Evolutionary conservation across 164 flowering plant species (phyloP).

Genomic region (Vitis amurensis): DNA sequence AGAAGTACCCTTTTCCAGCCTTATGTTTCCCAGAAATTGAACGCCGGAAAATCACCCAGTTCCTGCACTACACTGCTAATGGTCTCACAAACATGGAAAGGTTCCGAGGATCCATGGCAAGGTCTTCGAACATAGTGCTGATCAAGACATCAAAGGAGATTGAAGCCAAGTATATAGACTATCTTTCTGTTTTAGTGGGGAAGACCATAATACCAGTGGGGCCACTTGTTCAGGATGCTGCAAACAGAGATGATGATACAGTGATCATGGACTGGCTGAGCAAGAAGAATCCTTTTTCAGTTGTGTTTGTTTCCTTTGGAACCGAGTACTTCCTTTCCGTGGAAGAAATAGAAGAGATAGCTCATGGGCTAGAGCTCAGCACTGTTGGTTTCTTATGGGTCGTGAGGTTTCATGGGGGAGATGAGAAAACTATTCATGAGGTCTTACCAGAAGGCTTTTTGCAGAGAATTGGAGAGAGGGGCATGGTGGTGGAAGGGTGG

Average conservation of each 20-base stretch:
- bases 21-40: slow-evolving; percentile 16
- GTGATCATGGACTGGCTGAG: slow-evolving; percentile 29
- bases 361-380: slow-evolving; percentile 35
- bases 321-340: slow-evolving; percentile 36
- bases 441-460: slow-evolving; percentile 32
- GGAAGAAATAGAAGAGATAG: slow-evolving; percentile 35
- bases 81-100: not conserved
- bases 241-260: not conserved
- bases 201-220: slow-evolving; percentile 35
- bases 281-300: slow-evolving; percentile 17
- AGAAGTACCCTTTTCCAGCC: slow-evolving; percentile 20
- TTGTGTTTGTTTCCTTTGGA: slow-evolving; percentile 40
- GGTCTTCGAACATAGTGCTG: slow-evolving; percentile 18
- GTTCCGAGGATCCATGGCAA: slow-evolving; percentile 3
- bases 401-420: slow-evolving; percentile 25
- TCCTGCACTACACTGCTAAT: not conserved
- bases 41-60: not conserved
- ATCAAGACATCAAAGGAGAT: slow-evolving; percentile 30
- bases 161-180: slow-evolving; percentile 35
- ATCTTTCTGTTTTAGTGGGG: slow-evolving; percentile 2
- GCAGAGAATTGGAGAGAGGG: slow-evolving; percentile 25
- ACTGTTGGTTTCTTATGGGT: slow-evolving; percentile 36
- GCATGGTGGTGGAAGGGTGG: slow-evolving; percentile 37
- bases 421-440: slow-evolving; percentile 9
- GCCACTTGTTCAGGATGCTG: slow-evolving; percentile 26